A percentile compares a stretch with the other conserved stretches of the same genome.
Evolutionary conservation across 495 filamentous ascomycete genomes (phyloP).

Genomic region (Melanomma pulvis-pyrius): DNA sequence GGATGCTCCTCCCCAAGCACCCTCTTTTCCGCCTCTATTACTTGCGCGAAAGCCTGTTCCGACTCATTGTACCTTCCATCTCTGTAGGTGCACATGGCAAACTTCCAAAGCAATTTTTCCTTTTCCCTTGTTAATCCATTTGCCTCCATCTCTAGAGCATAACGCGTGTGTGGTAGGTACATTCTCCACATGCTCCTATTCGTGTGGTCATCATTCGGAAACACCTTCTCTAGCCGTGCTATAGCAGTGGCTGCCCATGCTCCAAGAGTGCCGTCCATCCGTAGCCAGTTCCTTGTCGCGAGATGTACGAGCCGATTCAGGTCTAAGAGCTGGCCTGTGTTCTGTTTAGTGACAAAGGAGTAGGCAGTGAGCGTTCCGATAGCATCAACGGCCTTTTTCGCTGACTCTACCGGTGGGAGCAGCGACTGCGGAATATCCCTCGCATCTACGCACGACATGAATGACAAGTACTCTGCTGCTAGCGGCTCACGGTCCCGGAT

Average conservation of each 20-base stretch:
- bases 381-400: slow-evolving; percentile 35
- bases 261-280: slow-evolving; percentile 25
- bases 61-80: neutral
- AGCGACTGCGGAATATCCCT: slow-evolving; percentile 42
- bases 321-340: slow-evolving; percentile 17
- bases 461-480: slow-evolving; percentile 38
- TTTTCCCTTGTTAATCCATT: too few species aligned
- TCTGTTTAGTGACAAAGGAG: slow-evolving; percentile 40
- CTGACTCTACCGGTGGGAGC: slow-evolving; percentile 14
- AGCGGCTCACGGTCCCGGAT: slow-evolving; percentile 21
- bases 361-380: slow-evolving; percentile 43
- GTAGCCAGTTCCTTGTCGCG: slow-evolving; percentile 45
- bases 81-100: neutral
- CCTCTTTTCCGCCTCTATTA: too few species aligned
- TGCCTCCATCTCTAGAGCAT: slow-evolving; percentile 1
- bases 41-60: neutral
- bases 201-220: slow-evolving; percentile 34
- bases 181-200: slow-evolving; percentile 40
- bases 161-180: slow-evolving; percentile 42
- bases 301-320: slow-evolving; percentile 49
- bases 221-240: slow-evolving; percentile 30
- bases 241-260: slow-evolving; percentile 22
- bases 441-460: slow-evolving; percentile 39
- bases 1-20: too few species aligned
- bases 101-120: neutral